Evolutionary conservation across 257 asterid species (phyloP).

Genomic region (Coffea eugenioides): DNA sequence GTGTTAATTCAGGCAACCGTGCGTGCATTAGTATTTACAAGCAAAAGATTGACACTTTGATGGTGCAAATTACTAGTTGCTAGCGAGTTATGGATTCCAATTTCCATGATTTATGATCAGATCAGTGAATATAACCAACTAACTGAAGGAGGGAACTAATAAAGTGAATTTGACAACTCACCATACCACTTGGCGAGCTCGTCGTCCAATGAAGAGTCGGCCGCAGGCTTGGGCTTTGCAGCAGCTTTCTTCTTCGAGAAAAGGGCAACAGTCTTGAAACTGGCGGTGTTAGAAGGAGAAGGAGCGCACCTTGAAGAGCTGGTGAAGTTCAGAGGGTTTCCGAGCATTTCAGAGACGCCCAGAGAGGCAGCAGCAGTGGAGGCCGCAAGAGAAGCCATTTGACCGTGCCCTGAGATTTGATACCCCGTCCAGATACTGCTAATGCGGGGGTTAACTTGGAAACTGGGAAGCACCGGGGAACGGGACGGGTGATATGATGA

Average conservation of each 20-base stretch:
- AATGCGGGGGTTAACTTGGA: background rate
- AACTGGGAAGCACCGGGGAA: background rate
- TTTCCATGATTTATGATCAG: too few relatives aligned
- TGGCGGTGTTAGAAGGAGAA: conserved; percentile 47
- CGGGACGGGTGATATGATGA: background rate
- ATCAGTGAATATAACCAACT: too few relatives aligned
- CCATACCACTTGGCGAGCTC: conserved; percentile 99
- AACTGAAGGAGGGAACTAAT: background rate
- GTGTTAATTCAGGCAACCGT: background rate
- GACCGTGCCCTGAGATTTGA: background rate
- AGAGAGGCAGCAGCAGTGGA: conserved; percentile 53
- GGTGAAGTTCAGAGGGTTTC: conserved; percentile 56
- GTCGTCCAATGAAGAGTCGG: conserved; percentile 51
- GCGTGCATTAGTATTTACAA: background rate
- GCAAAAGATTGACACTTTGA: background rate
- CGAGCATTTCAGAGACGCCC: conserved; percentile 74
- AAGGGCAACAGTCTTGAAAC: conserved; percentile 75
- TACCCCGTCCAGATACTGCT: too few relatives aligned
- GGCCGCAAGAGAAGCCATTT: conserved; percentile 70
- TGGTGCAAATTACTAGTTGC: too few relatives aligned
- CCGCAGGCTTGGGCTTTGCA: conserved; percentile 57
- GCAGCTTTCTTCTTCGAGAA: conserved; percentile 74
- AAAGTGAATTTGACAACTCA: conserved; percentile 29
- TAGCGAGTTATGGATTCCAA: too few relatives aligned
- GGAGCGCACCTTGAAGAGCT: conserved; percentile 56